Conservation (phyloP, 192 early-diverging fungal genomes). For the Entomortierella lignicola region DNA sequence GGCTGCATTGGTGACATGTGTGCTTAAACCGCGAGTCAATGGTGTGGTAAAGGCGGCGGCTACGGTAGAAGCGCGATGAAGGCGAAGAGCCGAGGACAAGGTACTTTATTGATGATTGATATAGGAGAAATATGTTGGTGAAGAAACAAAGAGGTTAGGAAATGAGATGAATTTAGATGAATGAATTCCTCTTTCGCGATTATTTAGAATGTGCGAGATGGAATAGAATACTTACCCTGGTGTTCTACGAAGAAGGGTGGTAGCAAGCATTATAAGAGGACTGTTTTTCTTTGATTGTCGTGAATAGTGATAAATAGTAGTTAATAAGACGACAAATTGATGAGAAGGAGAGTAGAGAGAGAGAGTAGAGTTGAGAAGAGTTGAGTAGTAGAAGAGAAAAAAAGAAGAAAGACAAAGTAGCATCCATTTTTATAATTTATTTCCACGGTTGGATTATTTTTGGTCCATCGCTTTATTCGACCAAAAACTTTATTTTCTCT, state of each 20-base stretch:
- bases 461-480: no score
- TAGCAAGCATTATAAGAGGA: not conserved
- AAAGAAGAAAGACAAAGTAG: not conserved
- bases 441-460: no score
- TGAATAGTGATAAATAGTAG: not conserved
- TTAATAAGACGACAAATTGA: not conserved
- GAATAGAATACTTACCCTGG: slow-evolving; percentile 19
- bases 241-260: slow-evolving; percentile 6
- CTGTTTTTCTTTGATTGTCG: not conserved
- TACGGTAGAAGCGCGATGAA: slow-evolving; percentile 13
- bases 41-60: slow-evolving; percentile 17
- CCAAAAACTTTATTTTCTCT: no score
- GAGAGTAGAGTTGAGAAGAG: not conserved
- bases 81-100: slow-evolving; percentile 41
- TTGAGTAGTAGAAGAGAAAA: not conserved
- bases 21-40: slow-evolving; percentile 38
- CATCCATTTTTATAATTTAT: not conserved
- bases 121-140: not conserved
- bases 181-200: no score
- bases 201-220: no score
- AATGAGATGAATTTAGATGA: not conserved
- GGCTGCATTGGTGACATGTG: slow-evolving; percentile 64
- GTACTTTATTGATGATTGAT: slow-evolving; percentile 5
- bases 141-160: not conserved
- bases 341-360: not conserved